Percentiles rank a stretch among this genome's conserved stretches.
phyloP scores from a whole-genome alignment of 345 rosid species.

The Litchi chinensis region DNA sequence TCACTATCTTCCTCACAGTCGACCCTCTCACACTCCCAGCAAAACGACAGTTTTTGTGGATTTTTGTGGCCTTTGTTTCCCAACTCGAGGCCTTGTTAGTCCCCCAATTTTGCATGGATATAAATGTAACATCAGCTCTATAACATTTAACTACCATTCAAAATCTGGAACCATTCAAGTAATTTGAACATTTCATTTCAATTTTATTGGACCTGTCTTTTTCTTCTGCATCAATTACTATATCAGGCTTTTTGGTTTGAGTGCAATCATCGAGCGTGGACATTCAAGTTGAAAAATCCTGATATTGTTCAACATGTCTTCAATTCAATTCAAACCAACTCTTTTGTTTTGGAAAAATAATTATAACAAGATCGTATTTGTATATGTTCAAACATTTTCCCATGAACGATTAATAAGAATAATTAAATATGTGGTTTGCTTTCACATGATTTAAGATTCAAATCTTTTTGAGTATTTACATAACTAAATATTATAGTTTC shows the following conservation, averaged over 20 bases:
- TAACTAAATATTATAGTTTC: no score
- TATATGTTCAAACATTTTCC: background rate
- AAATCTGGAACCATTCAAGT: background rate
- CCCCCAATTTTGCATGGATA: no score
- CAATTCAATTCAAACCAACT: background rate
- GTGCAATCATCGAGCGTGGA: background rate
- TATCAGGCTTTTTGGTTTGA: background rate
- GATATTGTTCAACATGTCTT: no score
- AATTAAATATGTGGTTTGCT: no score
- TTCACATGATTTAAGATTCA: no score
- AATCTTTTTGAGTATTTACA: no score
- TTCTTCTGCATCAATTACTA: slow-evolving; percentile 9
- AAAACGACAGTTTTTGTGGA: background rate
- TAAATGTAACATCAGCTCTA: no score
- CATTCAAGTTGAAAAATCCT: background rate
- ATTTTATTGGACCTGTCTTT: slow-evolving; percentile 16
- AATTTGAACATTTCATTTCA: slow-evolving; percentile 7
- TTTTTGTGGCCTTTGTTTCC: slow-evolving; percentile 14
- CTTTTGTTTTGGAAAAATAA: background rate
- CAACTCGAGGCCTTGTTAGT: no score
- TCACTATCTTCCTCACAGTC: background rate
- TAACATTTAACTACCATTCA: no score
- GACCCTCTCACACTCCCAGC: background rate
- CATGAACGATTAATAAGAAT: no score
- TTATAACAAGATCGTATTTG: background rate